Evolutionary conservation across 148 eudicot species (phyloP).

Genomic region (Chenopodium formosanum): DNA sequence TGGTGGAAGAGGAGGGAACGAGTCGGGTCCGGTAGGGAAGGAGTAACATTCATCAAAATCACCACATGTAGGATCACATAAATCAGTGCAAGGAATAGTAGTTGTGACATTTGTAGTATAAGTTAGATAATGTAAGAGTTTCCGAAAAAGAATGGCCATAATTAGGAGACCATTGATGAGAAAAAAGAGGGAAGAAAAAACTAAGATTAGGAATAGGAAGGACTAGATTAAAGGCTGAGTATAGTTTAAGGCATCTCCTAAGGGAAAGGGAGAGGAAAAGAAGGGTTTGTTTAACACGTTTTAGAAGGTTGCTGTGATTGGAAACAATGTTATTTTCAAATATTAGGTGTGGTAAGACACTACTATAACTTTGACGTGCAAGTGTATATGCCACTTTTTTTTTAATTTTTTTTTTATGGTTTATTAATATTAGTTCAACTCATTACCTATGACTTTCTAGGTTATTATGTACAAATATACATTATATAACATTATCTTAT

Average conservation of each 20-base stretch:
- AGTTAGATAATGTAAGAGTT: constrained; percentile 32
- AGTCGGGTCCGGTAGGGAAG: constrained; percentile 19
- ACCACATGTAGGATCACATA: constrained; percentile 27
- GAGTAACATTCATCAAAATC: constrained; percentile 31
- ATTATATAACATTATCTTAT: background rate
- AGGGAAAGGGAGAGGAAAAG: constrained; percentile 18
- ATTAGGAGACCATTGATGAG: constrained; percentile 18
- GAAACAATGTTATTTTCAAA: constrained; percentile 24
- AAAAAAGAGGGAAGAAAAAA: background rate
- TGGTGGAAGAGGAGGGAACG: constrained; percentile 20
- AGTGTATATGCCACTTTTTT: background rate
- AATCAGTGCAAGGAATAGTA: constrained; percentile 31
- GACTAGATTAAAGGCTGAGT: background rate
- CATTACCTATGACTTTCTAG: background rate
- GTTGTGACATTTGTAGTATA: constrained; percentile 29
- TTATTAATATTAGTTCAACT: background rate
- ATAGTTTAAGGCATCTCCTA: constrained; percentile 17
- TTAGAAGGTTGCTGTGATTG: constrained; percentile 13
- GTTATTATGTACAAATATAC: too few relatives aligned
- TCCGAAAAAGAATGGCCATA: constrained; percentile 27
- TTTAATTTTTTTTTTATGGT: background rate
- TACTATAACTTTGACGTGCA: constrained; percentile 24
- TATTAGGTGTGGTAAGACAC: constrained; percentile 24
- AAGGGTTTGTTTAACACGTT: constrained; percentile 27
- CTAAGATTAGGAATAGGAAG: background rate